Evolutionary conservation across 805 yeast genomes (phyloP).

Genomic region (Blastobotrys parvus): DNA sequence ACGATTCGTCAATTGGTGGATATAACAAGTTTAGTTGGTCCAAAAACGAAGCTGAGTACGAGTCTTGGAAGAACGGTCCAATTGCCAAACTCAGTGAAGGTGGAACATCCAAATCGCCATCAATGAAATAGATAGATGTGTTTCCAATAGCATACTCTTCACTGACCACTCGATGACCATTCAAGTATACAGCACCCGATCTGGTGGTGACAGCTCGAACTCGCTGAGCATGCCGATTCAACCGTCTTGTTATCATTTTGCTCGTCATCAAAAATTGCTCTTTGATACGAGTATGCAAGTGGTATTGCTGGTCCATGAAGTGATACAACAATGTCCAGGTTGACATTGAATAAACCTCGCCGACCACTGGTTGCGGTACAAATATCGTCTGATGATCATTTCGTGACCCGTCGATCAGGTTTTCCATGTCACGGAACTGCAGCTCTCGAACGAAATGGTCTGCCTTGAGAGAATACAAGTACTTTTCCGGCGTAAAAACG

Average conservation of each 20-base stretch:
- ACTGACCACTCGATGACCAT: slow-evolving; percentile 45
- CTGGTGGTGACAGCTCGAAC: slow-evolving; percentile 37
- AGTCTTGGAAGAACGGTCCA: slow-evolving; percentile 54
- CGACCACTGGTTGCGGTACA: slow-evolving; percentile 30
- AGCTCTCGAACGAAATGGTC: slow-evolving; percentile 63
- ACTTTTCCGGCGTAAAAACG: slow-evolving; percentile 46
- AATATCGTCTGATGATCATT: slow-evolving; percentile 52
- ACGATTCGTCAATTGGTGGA: slow-evolving; percentile 51
- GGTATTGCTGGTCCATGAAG: slow-evolving; percentile 43
- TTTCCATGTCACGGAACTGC: slow-evolving; percentile 46
- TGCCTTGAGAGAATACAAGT: slow-evolving; percentile 50
- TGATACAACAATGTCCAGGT: slow-evolving; percentile 48
- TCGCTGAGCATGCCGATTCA: slow-evolving; percentile 60
- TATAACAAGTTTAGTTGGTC: slow-evolving; percentile 44
- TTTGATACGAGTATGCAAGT: slow-evolving; percentile 18
- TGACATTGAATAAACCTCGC: slow-evolving; percentile 9
- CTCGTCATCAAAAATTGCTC: slow-evolving; percentile 28
- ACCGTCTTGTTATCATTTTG: slow-evolving; percentile 34
- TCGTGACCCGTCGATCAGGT: slow-evolving; percentile 46
- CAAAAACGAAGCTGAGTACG: slow-evolving; percentile 54
- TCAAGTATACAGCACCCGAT: slow-evolving; percentile 33
- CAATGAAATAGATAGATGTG: slow-evolving; percentile 56
- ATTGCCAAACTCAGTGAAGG: slow-evolving; percentile 54
- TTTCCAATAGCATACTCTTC: slow-evolving; percentile 47
- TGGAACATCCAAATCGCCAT: slow-evolving; percentile 57